Conservation (phyloP, 164 flowering plant genomes). For the Chimonanthus praecox region DNA sequence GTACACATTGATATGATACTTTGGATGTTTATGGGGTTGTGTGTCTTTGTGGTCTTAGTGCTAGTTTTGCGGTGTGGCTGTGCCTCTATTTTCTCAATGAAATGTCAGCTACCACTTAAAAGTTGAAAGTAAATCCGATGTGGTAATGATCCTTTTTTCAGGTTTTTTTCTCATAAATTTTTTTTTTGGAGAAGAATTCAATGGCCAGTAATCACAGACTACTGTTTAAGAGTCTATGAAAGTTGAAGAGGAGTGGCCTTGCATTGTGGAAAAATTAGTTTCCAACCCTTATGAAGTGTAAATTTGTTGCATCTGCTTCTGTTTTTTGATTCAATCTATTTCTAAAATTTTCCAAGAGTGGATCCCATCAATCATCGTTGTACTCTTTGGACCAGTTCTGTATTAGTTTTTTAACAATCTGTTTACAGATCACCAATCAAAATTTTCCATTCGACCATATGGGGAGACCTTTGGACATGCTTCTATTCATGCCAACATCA, state of each 20-base stretch:
- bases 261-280: not conserved
- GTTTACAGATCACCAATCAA: not conserved
- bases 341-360: not conserved
- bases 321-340: not conserved
- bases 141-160: too few species aligned
- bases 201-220: not conserved
- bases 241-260: not conserved
- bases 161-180: not conserved
- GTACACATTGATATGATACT: too few species aligned
- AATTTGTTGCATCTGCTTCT: not conserved
- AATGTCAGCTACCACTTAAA: too few species aligned
- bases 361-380: not conserved
- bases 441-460: too few species aligned
- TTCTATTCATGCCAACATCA: not conserved
- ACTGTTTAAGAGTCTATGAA: not conserved
- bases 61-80: too few species aligned
- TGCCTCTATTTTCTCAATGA: too few species aligned
- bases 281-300: not conserved
- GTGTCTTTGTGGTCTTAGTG: too few species aligned
- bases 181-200: conserved; percentile 5
- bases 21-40: too few species aligned
- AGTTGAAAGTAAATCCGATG: too few species aligned
- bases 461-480: not conserved
- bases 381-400: not conserved
- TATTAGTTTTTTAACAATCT: not conserved